These are phyloP conservation scores for Solanum ossicruentum DNA, from an alignment of 257 asterid species.

Conservation along the genomic window DNA sequence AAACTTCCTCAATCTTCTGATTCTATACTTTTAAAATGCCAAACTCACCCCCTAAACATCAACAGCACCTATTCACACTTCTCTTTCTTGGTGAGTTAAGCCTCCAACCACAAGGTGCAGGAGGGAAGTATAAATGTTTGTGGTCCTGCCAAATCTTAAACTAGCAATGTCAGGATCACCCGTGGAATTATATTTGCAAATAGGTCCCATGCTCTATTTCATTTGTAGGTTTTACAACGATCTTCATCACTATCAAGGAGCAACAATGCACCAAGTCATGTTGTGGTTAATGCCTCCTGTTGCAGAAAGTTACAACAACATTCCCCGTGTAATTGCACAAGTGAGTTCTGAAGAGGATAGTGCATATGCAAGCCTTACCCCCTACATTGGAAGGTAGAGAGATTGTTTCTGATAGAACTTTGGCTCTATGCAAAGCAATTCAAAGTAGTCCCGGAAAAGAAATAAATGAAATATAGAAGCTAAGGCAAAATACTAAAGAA, in stretches of 20 bases:
- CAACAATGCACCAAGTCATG: background rate
- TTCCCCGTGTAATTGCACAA: background rate
- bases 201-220: background rate
- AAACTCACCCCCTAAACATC: background rate
- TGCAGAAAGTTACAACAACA: background rate
- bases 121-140: background rate
- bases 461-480: too few species aligned
- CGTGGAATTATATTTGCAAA: background rate
- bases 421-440: too few species aligned
- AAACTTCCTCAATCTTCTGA: background rate
- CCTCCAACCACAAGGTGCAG: background rate
- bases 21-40: background rate
- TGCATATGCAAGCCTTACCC: too few species aligned
- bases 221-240: background rate
- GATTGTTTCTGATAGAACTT: too few species aligned
- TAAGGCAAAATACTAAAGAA: too few species aligned
- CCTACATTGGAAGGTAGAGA: too few species aligned
- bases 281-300: background rate
- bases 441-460: too few species aligned
- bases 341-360: too few species aligned
- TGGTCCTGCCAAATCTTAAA: background rate
- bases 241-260: background rate
- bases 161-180: background rate
- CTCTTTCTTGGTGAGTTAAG: background rate
- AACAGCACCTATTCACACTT: background rate